These are phyloP conservation scores for Annona cherimola DNA, from an alignment of 164 flowering plant species.

Conservation along the genomic window DNA sequence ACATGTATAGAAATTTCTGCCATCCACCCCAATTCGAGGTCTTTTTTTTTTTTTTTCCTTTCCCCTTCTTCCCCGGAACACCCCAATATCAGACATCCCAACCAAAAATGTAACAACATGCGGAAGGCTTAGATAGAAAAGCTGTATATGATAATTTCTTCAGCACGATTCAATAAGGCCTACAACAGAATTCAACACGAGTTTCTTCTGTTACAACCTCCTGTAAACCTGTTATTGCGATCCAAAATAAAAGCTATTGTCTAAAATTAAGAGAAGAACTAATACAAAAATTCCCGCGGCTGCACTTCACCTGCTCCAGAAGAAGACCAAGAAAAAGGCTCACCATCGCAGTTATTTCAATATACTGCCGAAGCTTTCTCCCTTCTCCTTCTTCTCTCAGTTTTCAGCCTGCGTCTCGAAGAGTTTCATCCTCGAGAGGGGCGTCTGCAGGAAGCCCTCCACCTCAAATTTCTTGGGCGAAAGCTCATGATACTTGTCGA, in stretches of 20 bases:
- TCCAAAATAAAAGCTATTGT: neutral
- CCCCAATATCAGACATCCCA: no score
- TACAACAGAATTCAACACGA: neutral
- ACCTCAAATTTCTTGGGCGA: slow-evolving; percentile 67
- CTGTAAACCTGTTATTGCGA: neutral
- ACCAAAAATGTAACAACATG: no score
- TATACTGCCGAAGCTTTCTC: neutral
- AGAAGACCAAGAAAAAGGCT: neutral
- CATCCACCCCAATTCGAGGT: no score
- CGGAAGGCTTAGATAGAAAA: no score
- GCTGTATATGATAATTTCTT: neutral
- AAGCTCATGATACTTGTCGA: slow-evolving; percentile 61
- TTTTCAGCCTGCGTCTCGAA: slow-evolving; percentile 39
- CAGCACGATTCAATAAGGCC: neutral
- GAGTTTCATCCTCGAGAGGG: slow-evolving; percentile 62
- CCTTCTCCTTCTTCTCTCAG: slow-evolving; percentile 7
- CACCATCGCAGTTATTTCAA: slow-evolving; percentile 12
- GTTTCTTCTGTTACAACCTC: neutral
- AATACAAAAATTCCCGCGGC: neutral
- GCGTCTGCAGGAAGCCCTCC: slow-evolving; percentile 63
- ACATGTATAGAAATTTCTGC: no score
- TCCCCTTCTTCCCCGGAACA: no score
- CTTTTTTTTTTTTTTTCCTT: no score
- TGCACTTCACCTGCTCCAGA: neutral
- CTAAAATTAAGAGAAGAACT: neutral